Evolutionary conservation across 2,329 filamentous ascomycete species (phyloP).

Genomic region (Rosellinia necatrix): DNA sequence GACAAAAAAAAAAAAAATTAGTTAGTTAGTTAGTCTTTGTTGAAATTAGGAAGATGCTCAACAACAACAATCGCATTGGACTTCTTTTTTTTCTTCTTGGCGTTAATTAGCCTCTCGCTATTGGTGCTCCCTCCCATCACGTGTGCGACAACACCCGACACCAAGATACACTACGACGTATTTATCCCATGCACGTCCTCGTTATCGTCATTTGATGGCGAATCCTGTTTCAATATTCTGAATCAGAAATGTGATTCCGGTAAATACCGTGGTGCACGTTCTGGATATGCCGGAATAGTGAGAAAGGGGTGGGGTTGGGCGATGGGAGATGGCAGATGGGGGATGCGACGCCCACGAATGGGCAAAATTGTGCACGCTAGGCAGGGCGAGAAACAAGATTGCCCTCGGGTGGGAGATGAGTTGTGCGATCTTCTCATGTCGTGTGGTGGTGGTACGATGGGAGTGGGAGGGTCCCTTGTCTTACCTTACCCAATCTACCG

Average conservation of each 20-base stretch:
- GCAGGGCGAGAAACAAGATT: constrained; percentile 1
- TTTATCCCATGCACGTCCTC: too few relatives aligned
- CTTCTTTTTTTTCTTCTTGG: background rate
- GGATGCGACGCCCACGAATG: background rate
- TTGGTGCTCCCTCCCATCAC: background rate
- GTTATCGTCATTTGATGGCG: constrained; percentile 11
- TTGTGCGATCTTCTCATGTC: constrained; percentile 15
- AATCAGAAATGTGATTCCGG: constrained; percentile 4
- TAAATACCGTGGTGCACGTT: constrained; percentile 10
- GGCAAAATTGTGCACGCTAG: background rate
- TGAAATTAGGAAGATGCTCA: too few relatives aligned
- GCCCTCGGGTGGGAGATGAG: background rate
- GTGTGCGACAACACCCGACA: constrained; percentile 15
- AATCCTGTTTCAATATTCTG: constrained; percentile 16
- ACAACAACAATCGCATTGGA: too few relatives aligned
- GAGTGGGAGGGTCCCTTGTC: background rate
- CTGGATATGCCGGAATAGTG: too few relatives aligned
- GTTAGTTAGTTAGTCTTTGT: too few relatives aligned
- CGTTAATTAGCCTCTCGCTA: background rate
- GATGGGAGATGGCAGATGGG: too few relatives aligned
- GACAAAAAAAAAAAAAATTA: too few relatives aligned
- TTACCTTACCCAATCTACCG: constrained; percentile 4
- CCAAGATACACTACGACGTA: too few relatives aligned
- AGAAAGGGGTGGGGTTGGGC: too few relatives aligned
- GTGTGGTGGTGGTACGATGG: constrained; percentile 22